Percentiles rank a stretch among this genome's conserved stretches.
These are phyloP conservation scores for Setomelanomma holmii DNA, from an alignment of 2,329 filamentous ascomycete genomes.

Conservation along the genomic window DNA sequence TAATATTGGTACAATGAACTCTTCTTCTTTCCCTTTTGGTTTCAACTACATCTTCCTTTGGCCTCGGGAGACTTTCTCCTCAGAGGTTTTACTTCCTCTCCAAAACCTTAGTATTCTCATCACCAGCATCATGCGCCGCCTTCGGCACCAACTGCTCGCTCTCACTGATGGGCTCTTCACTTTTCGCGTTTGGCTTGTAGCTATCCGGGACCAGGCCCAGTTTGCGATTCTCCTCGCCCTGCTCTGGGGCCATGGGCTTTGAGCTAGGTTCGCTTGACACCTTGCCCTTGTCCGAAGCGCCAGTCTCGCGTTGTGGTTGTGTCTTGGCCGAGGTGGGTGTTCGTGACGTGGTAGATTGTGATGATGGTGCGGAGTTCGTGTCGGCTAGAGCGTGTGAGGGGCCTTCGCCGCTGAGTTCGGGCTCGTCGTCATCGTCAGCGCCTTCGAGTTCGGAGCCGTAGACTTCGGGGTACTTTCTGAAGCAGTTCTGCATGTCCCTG, in stretches of 20 bases:
- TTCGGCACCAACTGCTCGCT: slow-evolving; percentile 57
- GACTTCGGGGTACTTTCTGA: slow-evolving; percentile 88
- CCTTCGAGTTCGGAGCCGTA: slow-evolving; percentile 86
- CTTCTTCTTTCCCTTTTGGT: neutral
- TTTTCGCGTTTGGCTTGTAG: slow-evolving; percentile 23
- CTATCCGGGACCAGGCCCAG: slow-evolving; percentile 25
- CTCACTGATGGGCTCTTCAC: slow-evolving; percentile 43
- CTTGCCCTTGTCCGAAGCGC: slow-evolving; percentile 9
- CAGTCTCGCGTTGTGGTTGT: slow-evolving; percentile 7
- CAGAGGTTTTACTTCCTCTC: slow-evolving; percentile 1
- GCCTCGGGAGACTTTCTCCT: neutral
- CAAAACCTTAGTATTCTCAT: slow-evolving; percentile 3
- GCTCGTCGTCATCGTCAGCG: slow-evolving; percentile 74
- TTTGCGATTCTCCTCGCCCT: slow-evolving; percentile 9
- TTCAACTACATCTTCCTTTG: neutral
- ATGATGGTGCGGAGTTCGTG: slow-evolving; percentile 5
- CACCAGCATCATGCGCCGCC: slow-evolving; percentile 56
- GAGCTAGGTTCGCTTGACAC: slow-evolving; percentile 10
- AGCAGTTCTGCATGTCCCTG: slow-evolving; percentile 97
- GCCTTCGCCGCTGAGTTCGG: slow-evolving; percentile 49
- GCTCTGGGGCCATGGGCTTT: slow-evolving; percentile 15
- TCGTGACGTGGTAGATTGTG: neutral
- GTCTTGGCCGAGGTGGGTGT: neutral
- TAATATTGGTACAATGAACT: neutral
- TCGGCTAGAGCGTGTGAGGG: slow-evolving; percentile 8